These are phyloP conservation scores for Suhomyces bribrorum DNA, from an alignment of 1,139 yeast species.

Conservation along the genomic window DNA sequence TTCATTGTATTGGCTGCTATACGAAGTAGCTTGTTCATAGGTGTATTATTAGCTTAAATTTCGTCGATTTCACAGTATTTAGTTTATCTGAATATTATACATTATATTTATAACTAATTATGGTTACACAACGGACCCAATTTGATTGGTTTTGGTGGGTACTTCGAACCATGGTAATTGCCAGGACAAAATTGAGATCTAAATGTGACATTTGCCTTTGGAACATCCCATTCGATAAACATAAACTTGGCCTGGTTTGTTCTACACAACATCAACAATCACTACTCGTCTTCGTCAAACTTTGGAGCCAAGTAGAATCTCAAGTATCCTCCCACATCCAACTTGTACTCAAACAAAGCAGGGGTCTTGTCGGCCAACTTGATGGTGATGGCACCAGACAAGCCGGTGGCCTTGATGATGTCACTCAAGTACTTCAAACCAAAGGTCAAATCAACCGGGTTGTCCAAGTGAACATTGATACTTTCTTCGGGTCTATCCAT, in stretches of 20 bases:
- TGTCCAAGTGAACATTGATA: conserved; percentile 74
- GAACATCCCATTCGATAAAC: too few relatives aligned
- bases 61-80: not conserved
- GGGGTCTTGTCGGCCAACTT: conserved; percentile 92
- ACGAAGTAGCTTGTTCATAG: too few relatives aligned
- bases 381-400: conserved; percentile 75
- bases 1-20: too few relatives aligned
- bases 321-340: conserved; percentile 85
- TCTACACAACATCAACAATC: not conserved
- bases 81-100: not conserved
- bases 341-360: conserved; percentile 87
- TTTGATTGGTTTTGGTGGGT: too few relatives aligned
- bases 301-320: conserved; percentile 97
- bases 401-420: conserved; percentile 86
- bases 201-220: too few relatives aligned
- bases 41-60: not conserved
- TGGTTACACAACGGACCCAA: not conserved
- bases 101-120: not conserved
- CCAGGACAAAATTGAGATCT: too few relatives aligned
- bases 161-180: too few relatives aligned
- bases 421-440: conserved; percentile 89
- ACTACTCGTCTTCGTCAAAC: conserved; percentile 81
- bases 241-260: not conserved
- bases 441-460: conserved; percentile 86
- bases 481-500: conserved; percentile 77